Base-by-base conservation (phyloP, 306 rosid genomes). In the Mimosa bimucronata region DNA sequence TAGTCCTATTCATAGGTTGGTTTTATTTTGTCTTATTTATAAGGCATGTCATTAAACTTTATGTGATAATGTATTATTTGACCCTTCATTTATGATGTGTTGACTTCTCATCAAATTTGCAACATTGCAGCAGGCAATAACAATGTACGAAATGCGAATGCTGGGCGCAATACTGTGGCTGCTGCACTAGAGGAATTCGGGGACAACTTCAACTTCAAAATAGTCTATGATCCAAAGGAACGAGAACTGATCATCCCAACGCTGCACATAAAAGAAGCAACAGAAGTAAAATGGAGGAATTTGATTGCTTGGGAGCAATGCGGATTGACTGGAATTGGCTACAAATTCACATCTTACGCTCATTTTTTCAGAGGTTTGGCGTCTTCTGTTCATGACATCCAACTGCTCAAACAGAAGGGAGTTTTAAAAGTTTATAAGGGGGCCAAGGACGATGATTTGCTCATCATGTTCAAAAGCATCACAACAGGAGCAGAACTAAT, bases 231-330 rank as follows among this genome's bases (percentile, higher is more conserved):
- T 25, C 0, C 9, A 1, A 3, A 1, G 0, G 0, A n/a, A 52
- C 26, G 2, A 2, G 9, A 61, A 15, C 41, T 62, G 23, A 65
- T 0, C 3, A 65, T 65, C 44, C 25, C 70, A 0, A 41, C 21
- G 0, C 13, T 84, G 38, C 12, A 0, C 14, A 31, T 84, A 1
- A n/a, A 84, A 1, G 79, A 76, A 25, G 40, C 42, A 2, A 76
- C 77, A 0, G 70, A 70, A 53, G 83, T 64, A 19, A 52, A 52
- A 52, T 52, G 58, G 58, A 52, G 58, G 25, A 52, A 52, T 52
- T 19, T 6, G 10, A 71, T 80, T 68, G 80, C 70, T 6, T 57
- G 45, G 67, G 81, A 81, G 80, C 40, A 60, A 61, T 5, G 38
- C 55, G 38, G 57, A 1, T 57, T 57, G 15, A 46, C 9, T 0